phyloP scores from a whole-genome alignment of 352 stramenopile species.

The Phytophthora capsici region DNA sequence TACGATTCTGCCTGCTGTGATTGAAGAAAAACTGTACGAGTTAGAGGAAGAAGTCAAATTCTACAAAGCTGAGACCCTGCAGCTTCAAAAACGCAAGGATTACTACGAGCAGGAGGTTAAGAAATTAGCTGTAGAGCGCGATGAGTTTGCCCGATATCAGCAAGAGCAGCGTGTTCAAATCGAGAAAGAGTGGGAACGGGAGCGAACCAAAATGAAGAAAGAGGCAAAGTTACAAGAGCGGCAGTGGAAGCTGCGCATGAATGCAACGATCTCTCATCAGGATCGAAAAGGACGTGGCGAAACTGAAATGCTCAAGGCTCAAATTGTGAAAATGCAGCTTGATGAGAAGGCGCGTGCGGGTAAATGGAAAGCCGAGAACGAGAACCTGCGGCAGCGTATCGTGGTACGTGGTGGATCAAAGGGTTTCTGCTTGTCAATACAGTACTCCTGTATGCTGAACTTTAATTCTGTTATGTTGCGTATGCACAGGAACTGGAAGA shows the following conservation, averaged over 20 bases:
- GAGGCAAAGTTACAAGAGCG: slow-evolving; percentile 71
- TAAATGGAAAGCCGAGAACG: slow-evolving; percentile 75
- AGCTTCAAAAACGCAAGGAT: slow-evolving; percentile 76
- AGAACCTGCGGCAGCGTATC: slow-evolving; percentile 73
- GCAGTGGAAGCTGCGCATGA: slow-evolving; percentile 78
- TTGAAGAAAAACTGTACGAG: slow-evolving; percentile 85
- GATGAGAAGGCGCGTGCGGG: slow-evolving; percentile 58
- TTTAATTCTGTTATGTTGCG: slow-evolving; percentile 1
- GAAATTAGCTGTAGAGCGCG: slow-evolving; percentile 57
- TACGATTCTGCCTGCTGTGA: slow-evolving; percentile 58
- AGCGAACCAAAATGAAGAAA: slow-evolving; percentile 79
- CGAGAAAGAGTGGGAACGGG: slow-evolving; percentile 71
- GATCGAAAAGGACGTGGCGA: slow-evolving; percentile 71
- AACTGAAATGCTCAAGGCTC: slow-evolving; percentile 79
- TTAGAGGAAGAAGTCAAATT: slow-evolving; percentile 88
- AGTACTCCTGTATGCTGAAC: not conserved
- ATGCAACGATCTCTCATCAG: slow-evolving; percentile 53
- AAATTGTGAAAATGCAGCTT: slow-evolving; percentile 84
- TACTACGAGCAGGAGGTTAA: slow-evolving; percentile 69
- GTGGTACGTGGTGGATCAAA: slow-evolving; percentile 38
- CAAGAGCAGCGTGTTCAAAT: slow-evolving; percentile 62
- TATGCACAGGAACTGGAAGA: slow-evolving; percentile 71
- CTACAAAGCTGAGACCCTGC: slow-evolving; percentile 84
- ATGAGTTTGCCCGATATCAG: slow-evolving; percentile 57
- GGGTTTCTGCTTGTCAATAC: not conserved